phyloP scores from a whole-genome alignment of 352 stramenopile genomes.

The Bremia lactucae region DNA sequence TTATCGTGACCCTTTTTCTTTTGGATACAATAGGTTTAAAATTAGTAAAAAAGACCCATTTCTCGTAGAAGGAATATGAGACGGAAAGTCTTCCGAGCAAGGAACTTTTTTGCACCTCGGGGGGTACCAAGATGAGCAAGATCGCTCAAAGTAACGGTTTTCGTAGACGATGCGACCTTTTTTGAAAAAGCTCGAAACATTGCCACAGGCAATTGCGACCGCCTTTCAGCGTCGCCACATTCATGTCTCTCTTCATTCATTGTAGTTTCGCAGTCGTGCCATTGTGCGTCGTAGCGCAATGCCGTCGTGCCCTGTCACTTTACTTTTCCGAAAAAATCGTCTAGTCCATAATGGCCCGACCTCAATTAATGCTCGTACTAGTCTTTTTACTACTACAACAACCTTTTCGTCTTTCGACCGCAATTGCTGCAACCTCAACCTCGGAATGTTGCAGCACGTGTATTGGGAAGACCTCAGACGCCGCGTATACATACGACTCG shows the following conservation, averaged over 20 bases:
- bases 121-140: constrained; percentile 1
- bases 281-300: not conserved
- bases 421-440: constrained; percentile 11
- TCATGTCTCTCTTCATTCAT: not conserved
- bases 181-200: not conserved
- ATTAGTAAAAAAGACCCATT: too few relatives aligned
- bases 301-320: constrained; percentile 1
- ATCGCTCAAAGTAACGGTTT: constrained; percentile 1
- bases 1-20: too few relatives aligned
- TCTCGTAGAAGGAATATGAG: too few relatives aligned
- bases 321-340: constrained; percentile 1
- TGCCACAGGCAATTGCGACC: not conserved
- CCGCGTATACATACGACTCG: constrained; percentile 56
- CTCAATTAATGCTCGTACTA: not conserved
- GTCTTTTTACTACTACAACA: constrained; percentile 2
- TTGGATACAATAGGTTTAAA: too few relatives aligned
- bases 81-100: not conserved
- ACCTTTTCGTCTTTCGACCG: too few relatives aligned
- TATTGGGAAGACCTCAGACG: constrained; percentile 48
- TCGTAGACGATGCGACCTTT: constrained; percentile 1
- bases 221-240: constrained; percentile 3
- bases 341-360: not conserved
- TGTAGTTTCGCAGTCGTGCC: constrained; percentile 9
- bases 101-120: not conserved
- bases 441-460: constrained; percentile 51